Conservation (phyloP, 1,284 basidiomycete species). For the Cryptococcus neoformans region DNA sequence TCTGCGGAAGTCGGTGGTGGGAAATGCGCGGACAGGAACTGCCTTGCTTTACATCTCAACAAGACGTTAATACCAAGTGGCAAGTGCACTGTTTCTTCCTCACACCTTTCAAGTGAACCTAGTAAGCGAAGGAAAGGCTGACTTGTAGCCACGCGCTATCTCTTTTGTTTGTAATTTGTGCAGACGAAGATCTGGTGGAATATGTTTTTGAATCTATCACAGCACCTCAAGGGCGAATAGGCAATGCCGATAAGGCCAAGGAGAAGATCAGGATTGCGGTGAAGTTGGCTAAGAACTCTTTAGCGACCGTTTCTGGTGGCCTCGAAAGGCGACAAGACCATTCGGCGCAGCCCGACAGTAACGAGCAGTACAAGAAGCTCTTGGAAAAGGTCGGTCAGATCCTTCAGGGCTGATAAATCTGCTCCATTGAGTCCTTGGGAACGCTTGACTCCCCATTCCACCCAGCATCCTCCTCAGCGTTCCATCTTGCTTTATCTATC, state of each 20-base stretch:
- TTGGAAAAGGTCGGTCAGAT: slow-evolving; percentile 2
- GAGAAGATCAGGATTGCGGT: neutral
- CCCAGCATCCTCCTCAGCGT: too few species aligned
- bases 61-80: slow-evolving; percentile 28
- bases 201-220: slow-evolving; percentile 14
- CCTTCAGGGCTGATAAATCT: too few species aligned
- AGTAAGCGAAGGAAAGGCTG: neutral
- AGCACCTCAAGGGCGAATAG: neutral
- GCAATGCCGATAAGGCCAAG: neutral
- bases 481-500: too few species aligned
- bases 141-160: slow-evolving; percentile 1
- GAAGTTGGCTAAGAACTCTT: neutral
- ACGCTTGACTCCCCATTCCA: too few species aligned
- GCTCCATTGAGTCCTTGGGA: too few species aligned
- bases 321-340: neutral
- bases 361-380: neutral
- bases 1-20: slow-evolving; percentile 37
- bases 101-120: neutral
- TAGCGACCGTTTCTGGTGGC: neutral
- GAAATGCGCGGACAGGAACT: slow-evolving; percentile 33
- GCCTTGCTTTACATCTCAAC: slow-evolving; percentile 32
- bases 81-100: slow-evolving; percentile 16
- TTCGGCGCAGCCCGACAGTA: neutral
- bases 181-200: slow-evolving; percentile 35
- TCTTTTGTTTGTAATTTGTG: neutral